Evolutionary conservation across 2,329 filamentous ascomycete species (phyloP), one percentile per base, ranked within the genome.

Genomic region (Penicillium psychrosexuale): DNA sequence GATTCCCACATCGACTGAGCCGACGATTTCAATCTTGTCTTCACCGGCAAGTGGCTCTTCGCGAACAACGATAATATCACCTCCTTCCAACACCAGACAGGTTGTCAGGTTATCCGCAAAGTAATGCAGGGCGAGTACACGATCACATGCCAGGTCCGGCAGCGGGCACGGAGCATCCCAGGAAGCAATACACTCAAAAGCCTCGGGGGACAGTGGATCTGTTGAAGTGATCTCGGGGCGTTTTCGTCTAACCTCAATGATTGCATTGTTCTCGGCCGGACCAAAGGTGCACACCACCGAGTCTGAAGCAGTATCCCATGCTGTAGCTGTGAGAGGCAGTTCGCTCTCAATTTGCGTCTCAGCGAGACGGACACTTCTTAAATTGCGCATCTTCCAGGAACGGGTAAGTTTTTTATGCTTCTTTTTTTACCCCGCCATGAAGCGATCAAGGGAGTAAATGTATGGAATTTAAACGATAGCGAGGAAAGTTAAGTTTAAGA

Each of bases 1-100:
- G 64, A 99, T 96, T 24, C 93, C 94, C 55, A 88, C 89, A 75
- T 97, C 91, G 36, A 99, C 90, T 33, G 91, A 95, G 42, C 94
- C 94, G 60, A 97, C 85, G 64, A 99, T 97, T 73, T 97, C 94
- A 64, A 99, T 91, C 64, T 89, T 86, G 36, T 91, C 89, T 70
- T 89, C 85, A 56, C 82, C 85, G 6, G 80, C 77, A 31, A 80
- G 70, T 40, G 84, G 80, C 38, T 87, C 82, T 69, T 97, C 91
- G 61, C 88, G 84, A 28, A 97, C 88, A 48, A 92, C 81, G 58
- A 97, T 78, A 60, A 99, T 93, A 74, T 99, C 93, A 58, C 94
- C 94, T 46, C 91, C 91, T 65, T 90, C 88, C 27, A 99, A 79
- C 53, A 97, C 85, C 28, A 99, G 77, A 70, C 90, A 95, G 69